Evolutionary conservation across 495 filamentous ascomycete species (phyloP).

Genomic region (Darksidea phi): DNA sequence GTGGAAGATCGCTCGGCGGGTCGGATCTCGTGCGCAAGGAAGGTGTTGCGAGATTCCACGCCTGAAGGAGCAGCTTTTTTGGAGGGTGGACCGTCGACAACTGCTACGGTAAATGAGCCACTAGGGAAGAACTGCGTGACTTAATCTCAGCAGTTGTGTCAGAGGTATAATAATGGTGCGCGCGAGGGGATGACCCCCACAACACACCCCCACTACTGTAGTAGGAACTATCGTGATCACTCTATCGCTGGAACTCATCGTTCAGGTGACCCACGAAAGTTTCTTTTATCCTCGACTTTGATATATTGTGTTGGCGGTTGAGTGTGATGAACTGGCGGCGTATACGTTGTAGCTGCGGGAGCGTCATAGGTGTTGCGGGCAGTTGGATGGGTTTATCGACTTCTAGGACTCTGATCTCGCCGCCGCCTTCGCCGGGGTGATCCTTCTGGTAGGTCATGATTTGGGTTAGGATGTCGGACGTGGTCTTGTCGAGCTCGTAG

Average conservation of each 20-base stretch:
- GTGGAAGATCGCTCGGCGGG: constrained; percentile 1
- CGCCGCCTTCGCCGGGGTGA: constrained; percentile 59
- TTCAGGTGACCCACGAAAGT: constrained; percentile 76
- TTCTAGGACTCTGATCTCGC: constrained; percentile 48
- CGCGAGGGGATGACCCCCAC: constrained; percentile 15
- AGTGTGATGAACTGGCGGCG: constrained; percentile 82
- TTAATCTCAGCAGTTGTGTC: background rate
- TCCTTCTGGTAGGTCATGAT: constrained; percentile 72
- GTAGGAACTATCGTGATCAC: constrained; percentile 14
- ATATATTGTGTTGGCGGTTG: constrained; percentile 61
- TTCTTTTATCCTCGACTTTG: constrained; percentile 59
- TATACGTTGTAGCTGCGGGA: constrained; percentile 79
- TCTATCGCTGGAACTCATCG: constrained; percentile 26
- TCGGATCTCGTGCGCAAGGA: background rate
- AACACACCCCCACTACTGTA: constrained; percentile 5
- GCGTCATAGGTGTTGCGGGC: constrained; percentile 46
- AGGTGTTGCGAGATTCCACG: background rate
- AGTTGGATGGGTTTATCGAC: constrained; percentile 39
- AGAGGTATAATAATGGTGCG: too few relatives aligned
- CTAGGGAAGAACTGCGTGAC: too few relatives aligned
- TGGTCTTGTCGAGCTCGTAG: constrained; percentile 79
- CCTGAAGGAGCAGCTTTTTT: background rate
- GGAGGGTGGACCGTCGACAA: background rate
- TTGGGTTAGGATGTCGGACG: constrained; percentile 74
- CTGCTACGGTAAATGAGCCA: too few relatives aligned